Evolutionary conservation across 306 rosid genomes (phyloP).

Genomic region (Cyclanthera cordifolia): DNA sequence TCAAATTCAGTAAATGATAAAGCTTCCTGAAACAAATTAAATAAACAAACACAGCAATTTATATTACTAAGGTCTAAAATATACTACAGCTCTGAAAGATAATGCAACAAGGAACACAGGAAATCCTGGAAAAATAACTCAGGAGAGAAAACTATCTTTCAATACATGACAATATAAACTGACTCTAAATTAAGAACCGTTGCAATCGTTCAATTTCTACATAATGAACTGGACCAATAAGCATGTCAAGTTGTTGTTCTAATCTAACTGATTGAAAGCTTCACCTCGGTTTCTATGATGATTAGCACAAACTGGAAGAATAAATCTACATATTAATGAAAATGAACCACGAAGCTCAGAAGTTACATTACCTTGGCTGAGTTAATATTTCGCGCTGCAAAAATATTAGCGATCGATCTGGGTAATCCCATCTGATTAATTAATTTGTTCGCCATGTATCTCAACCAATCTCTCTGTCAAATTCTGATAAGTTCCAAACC

Average conservation of each 20-base stretch:
- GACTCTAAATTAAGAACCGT: neutral
- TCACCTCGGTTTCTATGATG: neutral
- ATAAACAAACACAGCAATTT: neutral
- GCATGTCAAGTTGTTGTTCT: too few relatives aligned
- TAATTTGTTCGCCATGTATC: constrained; percentile 58
- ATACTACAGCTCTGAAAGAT: neutral
- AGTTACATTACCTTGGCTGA: constrained; percentile 48
- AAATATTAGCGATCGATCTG: constrained; percentile 51
- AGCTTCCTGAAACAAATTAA: constrained; percentile 47
- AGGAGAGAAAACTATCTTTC: neutral
- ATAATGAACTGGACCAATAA: too few relatives aligned
- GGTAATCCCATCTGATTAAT: constrained; percentile 65
- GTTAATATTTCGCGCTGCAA: constrained; percentile 68
- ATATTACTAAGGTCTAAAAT: neutral
- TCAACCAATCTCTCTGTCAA: neutral
- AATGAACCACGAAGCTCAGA: neutral
- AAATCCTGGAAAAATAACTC: neutral
- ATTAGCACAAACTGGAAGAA: constrained; percentile 1
- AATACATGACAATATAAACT: neutral
- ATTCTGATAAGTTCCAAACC: neutral
- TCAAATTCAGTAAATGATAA: constrained; percentile 68
- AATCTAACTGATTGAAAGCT: too few relatives aligned
- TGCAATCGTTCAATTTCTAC: neutral
- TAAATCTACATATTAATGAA: neutral
- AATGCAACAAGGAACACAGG: neutral